Percentiles rank a stretch among this genome's conserved stretches.
phyloP scores from a whole-genome alignment of 345 rosid genomes.

The Lumnitzera littorea region DNA sequence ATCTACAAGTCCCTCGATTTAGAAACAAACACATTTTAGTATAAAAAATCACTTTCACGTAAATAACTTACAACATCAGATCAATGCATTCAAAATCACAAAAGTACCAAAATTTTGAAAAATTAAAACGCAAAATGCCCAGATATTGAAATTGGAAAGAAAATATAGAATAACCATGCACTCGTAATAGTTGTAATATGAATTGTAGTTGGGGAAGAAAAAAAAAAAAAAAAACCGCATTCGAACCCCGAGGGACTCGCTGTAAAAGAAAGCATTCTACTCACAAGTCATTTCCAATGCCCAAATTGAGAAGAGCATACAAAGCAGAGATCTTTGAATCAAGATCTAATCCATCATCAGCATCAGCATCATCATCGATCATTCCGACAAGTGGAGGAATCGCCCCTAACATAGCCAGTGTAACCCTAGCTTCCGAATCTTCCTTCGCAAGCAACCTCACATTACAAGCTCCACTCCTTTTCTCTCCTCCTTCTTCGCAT shows the following conservation, averaged over 20 bases:
- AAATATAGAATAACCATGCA: too few relatives aligned
- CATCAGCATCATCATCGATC: slow-evolving; percentile 32
- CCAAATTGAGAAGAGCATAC: slow-evolving; percentile 86
- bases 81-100: too few relatives aligned
- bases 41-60: too few relatives aligned
- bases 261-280: slow-evolving; percentile 13
- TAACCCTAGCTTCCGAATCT: slow-evolving; percentile 57
- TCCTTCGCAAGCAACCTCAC: slow-evolving; percentile 75
- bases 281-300: slow-evolving; percentile 84
- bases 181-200: too few relatives aligned
- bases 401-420: slow-evolving; percentile 85
- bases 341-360: slow-evolving; percentile 14
- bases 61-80: too few relatives aligned
- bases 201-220: neutral
- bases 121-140: too few relatives aligned
- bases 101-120: too few relatives aligned
- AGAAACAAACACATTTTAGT: too few relatives aligned
- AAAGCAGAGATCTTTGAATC: slow-evolving; percentile 67
- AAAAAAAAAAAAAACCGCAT: neutral
- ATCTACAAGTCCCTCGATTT: too few relatives aligned
- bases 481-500: slow-evolving; percentile 10
- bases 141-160: neutral
- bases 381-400: slow-evolving; percentile 89
- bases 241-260: neutral
- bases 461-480: slow-evolving; percentile 43